phyloP scores from a whole-genome alignment of 805 yeast genomes.

The Cephaloascus albidus region DNA sequence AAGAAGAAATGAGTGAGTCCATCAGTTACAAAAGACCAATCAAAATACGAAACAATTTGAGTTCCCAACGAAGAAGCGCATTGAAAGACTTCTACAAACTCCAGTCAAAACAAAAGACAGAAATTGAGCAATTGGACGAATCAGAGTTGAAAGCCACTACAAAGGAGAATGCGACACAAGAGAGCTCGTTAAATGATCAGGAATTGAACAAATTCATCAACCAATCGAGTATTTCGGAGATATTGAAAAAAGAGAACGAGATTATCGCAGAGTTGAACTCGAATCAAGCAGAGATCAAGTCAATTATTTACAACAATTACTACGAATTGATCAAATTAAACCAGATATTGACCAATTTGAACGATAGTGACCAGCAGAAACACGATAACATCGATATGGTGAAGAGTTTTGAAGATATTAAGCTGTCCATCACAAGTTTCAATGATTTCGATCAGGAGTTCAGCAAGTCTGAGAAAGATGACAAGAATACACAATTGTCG shows the following conservation, averaged over 20 bases:
- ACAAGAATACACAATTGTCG: not conserved
- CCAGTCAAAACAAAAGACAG: constrained; percentile 6
- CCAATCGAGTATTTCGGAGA: constrained; percentile 3
- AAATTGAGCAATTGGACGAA: constrained; percentile 5
- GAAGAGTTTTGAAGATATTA: constrained; percentile 6
- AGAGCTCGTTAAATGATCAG: not conserved
- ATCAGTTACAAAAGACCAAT: not conserved
- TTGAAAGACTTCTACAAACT: constrained; percentile 31
- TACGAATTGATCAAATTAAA: constrained; percentile 63
- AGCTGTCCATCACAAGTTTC: not conserved
- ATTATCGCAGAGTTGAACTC: constrained; percentile 37
- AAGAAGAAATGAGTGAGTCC: not conserved
- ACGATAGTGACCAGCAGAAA: constrained; percentile 5
- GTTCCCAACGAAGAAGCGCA: constrained; percentile 23
- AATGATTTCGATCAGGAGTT: not conserved
- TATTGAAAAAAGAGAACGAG: constrained; percentile 24
- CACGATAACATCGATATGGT: constrained; percentile 1
- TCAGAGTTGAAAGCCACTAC: not conserved
- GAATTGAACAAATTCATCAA: constrained; percentile 1
- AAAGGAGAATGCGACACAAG: too few relatives aligned
- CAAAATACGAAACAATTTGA: not conserved
- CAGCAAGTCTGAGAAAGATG: not conserved
- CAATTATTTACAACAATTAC: constrained; percentile 68
- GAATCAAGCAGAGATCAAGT: constrained; percentile 53
- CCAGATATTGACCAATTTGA: constrained; percentile 36